These are phyloP conservation scores for Endocalyx cinctus DNA, from an alignment of 2,329 filamentous ascomycete species.

Conservation along the genomic window DNA sequence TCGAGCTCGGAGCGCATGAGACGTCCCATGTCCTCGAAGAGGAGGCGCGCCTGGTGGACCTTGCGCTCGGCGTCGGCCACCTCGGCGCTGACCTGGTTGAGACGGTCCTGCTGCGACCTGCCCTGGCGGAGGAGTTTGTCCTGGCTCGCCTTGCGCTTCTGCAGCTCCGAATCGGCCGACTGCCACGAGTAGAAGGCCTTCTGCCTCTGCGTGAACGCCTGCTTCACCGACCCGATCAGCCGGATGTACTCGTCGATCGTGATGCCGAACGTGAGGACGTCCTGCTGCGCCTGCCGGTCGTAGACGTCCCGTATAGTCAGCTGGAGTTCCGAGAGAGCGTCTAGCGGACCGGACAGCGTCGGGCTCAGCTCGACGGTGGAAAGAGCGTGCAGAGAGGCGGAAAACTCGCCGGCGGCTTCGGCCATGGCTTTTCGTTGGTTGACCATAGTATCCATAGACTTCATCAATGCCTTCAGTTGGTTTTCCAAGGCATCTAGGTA, in stretches of 20 bases:
- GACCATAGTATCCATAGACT: slow-evolving; percentile 91
- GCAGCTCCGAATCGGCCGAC: slow-evolving; percentile 78
- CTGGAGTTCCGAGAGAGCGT: slow-evolving; percentile 88
- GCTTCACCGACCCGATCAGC: slow-evolving; percentile 90
- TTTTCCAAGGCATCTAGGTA: slow-evolving; percentile 93
- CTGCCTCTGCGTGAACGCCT: slow-evolving; percentile 85
- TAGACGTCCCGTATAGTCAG: slow-evolving; percentile 92
- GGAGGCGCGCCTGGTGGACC: slow-evolving; percentile 79
- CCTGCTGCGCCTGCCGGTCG: slow-evolving; percentile 93
- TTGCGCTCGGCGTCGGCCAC: slow-evolving; percentile 93
- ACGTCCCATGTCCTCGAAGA: slow-evolving; percentile 97
- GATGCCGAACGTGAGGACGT: slow-evolving; percentile 92
- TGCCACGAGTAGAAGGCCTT: slow-evolving; percentile 97
- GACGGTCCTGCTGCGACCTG: slow-evolving; percentile 89
- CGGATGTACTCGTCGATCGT: slow-evolving; percentile 98
- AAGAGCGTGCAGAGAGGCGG: slow-evolving; percentile 83
- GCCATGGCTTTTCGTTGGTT: slow-evolving; percentile 87
- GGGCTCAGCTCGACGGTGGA: slow-evolving; percentile 91
- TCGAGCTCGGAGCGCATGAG: slow-evolving; percentile 89
- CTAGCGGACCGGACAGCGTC: slow-evolving; percentile 79
- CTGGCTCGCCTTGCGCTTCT: slow-evolving; percentile 82
- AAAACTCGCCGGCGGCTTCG: slow-evolving; percentile 91
- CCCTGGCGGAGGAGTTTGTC: slow-evolving; percentile 95
- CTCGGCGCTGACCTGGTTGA: slow-evolving; percentile 88
- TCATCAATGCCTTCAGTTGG: slow-evolving; percentile 84